phyloP scores from a whole-genome alignment of 2,329 filamentous ascomycete species.

The Alternaria gansuensis region DNA sequence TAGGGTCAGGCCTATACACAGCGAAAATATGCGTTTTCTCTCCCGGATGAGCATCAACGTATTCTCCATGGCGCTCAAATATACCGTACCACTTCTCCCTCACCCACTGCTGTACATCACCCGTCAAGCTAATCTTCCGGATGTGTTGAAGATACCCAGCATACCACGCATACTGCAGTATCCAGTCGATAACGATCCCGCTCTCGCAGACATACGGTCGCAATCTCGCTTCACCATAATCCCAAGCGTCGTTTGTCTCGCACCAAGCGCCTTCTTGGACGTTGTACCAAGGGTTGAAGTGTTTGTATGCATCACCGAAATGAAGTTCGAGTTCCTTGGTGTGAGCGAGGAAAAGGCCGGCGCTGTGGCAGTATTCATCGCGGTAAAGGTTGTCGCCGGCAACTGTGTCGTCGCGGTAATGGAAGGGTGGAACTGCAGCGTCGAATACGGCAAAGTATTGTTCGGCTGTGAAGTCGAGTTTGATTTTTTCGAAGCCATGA shows the following conservation, averaged over 20 bases:
- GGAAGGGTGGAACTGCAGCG: slow-evolving; percentile 25
- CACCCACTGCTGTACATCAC: slow-evolving; percentile 30
- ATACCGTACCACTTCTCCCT: slow-evolving; percentile 27
- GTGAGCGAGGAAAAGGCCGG: slow-evolving; percentile 17
- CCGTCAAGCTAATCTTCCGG: slow-evolving; percentile 5
- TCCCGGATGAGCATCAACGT: background rate
- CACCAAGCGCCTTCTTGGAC: background rate
- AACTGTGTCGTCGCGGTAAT: background rate
- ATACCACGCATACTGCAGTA: slow-evolving; percentile 1
- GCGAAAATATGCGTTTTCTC: background rate
- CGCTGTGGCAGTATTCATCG: background rate
- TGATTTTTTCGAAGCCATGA: slow-evolving; percentile 27
- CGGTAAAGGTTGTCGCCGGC: background rate
- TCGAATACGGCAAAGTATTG: slow-evolving; percentile 29
- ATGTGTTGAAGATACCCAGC: background rate
- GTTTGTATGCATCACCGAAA: slow-evolving; percentile 16
- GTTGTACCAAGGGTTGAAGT: slow-evolving; percentile 20
- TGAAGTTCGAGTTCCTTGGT: slow-evolving; percentile 11
- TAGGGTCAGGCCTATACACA: slow-evolving; percentile 4
- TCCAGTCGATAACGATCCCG: slow-evolving; percentile 3
- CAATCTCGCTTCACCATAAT: background rate
- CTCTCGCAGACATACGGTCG: background rate
- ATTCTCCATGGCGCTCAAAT: slow-evolving; percentile 5
- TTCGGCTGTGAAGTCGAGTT: slow-evolving; percentile 18
- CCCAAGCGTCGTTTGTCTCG: background rate